phyloP scores from a whole-genome alignment of 768 basidiomycete species.

The Xerocomellus chrysenteron region DNA sequence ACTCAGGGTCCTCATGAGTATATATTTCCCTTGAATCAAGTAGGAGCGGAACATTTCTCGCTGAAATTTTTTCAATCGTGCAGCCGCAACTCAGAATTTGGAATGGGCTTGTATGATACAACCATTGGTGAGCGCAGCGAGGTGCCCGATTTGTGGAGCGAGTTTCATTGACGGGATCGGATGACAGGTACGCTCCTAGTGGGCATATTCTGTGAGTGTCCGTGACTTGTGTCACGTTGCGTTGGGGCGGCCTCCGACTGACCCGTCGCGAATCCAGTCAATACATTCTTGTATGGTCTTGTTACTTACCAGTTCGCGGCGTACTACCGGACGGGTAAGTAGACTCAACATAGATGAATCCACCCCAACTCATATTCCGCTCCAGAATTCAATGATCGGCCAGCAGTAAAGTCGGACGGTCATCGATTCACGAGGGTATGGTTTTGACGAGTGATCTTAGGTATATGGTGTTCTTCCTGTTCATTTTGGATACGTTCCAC shows the following conservation, averaged over 20 bases:
- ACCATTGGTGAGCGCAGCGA: conserved; percentile 7
- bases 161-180: background rate
- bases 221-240: background rate
- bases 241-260: background rate
- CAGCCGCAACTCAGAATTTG: no score
- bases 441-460: background rate
- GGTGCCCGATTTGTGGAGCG: no score
- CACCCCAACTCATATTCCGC: no score
- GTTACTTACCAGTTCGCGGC: conserved; percentile 42
- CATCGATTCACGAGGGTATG: no score
- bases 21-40: no score
- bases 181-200: conserved; percentile 17
- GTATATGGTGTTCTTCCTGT: conserved; percentile 17
- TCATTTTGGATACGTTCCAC: conserved; percentile 21
- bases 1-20: no score
- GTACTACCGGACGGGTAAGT: conserved; percentile 32
- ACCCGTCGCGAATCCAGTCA: conserved; percentile 12
- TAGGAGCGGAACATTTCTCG: no score
- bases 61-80: no score
- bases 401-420: conserved; percentile 2
- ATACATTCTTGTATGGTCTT: conserved; percentile 39
- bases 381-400: conserved; percentile 18
- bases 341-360: background rate
- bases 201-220: conserved; percentile 23
- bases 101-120: no score